These are phyloP conservation scores for Ganoderma boninense DNA, from an alignment of 1,284 basidiomycete species.

Conservation along the genomic window DNA sequence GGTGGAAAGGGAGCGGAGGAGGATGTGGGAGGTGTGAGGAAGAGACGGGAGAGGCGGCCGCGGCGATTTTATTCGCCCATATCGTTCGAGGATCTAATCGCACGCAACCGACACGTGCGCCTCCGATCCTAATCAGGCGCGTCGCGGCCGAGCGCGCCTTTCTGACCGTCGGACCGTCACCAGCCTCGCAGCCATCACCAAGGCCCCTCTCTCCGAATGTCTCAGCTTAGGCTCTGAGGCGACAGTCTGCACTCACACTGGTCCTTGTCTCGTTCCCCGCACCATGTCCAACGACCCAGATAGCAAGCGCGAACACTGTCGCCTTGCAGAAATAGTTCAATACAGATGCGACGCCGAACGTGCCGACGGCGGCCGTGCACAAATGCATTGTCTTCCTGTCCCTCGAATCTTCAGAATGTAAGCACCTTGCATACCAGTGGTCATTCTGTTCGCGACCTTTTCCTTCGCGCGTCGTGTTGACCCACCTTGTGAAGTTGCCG, in stretches of 20 bases:
- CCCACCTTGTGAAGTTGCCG: slow-evolving; percentile 58
- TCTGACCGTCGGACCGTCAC: no score
- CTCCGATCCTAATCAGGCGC: slow-evolving; percentile 17
- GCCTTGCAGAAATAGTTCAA: slow-evolving; percentile 76
- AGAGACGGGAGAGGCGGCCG: slow-evolving; percentile 41
- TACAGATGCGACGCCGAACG: slow-evolving; percentile 62
- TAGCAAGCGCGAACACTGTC: slow-evolving; percentile 50
- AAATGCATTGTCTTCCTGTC: slow-evolving; percentile 71
- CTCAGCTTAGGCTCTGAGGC: background rate
- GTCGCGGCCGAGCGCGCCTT: slow-evolving; percentile 1
- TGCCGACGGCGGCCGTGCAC: slow-evolving; percentile 40
- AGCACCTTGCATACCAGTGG: slow-evolving; percentile 39
- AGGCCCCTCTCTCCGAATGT: background rate
- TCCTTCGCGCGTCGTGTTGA: slow-evolving; percentile 17
- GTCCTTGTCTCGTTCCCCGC: background rate
- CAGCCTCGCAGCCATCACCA: no score
- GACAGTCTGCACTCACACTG: background rate
- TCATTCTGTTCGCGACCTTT: slow-evolving; percentile 7
- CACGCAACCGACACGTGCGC: slow-evolving; percentile 33
- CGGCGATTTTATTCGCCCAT: slow-evolving; percentile 44
- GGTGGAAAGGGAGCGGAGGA: slow-evolving; percentile 40
- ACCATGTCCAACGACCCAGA: slow-evolving; percentile 19
- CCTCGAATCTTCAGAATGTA: slow-evolving; percentile 77
- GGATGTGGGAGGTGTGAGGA: slow-evolving; percentile 46
- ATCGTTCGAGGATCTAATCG: slow-evolving; percentile 31